phyloP scores from a whole-genome alignment of 1,284 basidiomycete species.

The Apiotrichum montevideense region DNA sequence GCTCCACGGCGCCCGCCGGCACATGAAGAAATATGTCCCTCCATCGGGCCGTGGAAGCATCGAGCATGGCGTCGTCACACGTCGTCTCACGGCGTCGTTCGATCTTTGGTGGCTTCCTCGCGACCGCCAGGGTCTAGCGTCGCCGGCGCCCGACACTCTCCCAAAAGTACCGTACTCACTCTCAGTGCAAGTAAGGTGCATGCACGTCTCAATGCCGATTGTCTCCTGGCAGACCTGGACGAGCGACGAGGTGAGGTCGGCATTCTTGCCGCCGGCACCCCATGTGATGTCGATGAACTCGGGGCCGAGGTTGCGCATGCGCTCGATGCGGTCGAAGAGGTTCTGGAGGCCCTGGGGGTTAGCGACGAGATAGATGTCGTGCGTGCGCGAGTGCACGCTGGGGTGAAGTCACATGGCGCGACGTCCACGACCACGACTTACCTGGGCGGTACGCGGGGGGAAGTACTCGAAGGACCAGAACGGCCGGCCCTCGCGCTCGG shows the following conservation, averaged over 20 bases:
- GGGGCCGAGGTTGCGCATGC: conserved; percentile 90
- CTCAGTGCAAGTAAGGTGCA: conserved; percentile 98
- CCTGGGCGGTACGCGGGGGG: conserved; percentile 90
- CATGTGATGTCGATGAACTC: conserved; percentile 99
- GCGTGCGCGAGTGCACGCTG: conserved; percentile 14
- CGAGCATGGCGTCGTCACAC: too few relatives aligned
- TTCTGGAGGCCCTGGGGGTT: conserved; percentile 75
- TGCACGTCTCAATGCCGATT: conserved; percentile 91
- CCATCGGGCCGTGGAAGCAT: too few relatives aligned
- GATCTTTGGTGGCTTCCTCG: neutral
- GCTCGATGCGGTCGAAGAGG: conserved; percentile 90
- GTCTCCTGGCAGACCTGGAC: conserved; percentile 90
- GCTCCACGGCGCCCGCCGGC: too few relatives aligned
- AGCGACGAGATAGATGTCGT: too few relatives aligned
- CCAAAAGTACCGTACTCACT: conserved; percentile 46
- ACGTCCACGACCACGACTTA: conserved; percentile 17
- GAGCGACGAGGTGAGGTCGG: conserved; percentile 86
- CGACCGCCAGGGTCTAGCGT: neutral
- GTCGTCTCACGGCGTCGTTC: too few relatives aligned
- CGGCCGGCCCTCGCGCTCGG: conserved; percentile 69
- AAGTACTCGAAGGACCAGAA: conserved; percentile 99
- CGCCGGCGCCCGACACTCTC: neutral
- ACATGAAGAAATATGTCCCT: too few relatives aligned
- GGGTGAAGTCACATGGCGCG: neutral
- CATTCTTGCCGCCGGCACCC: conserved; percentile 94